Base-by-base conservation (phyloP, 2,329 filamentous ascomycete species). In the Sarocladiaceae sp. region DNA sequence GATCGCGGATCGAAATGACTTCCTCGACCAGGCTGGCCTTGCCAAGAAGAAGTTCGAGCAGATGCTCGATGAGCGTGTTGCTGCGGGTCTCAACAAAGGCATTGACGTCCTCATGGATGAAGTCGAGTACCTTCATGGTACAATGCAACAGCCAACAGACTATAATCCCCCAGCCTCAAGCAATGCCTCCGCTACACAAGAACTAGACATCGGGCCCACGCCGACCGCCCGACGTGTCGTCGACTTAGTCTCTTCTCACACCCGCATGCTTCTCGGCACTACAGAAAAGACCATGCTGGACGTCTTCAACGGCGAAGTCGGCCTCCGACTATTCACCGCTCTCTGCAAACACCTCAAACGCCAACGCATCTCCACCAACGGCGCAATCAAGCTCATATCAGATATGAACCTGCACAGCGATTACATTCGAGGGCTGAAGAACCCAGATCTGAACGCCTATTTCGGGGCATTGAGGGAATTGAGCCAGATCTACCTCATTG, bases 11-110 rank as follows among this genome's bases (percentile, higher is more conserved):
- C 85, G 88, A 39, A 95, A 96, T 65, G 94, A 99, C 70, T 99
- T 99, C 63, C 77, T 99, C 46, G 90, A 96, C 63, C 88, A 91
- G 18, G 90, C 92, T 0, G 88, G 88, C 28, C 87, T 97, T 60
- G 92, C 94, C 58, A 99, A 99, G 81, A 97, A 97, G 74, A 91
- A 90, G 58, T 99, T 97, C 62, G 94, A 99, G 75, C 92, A 97
- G 65, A 96, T 97, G 88, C 84, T 99, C 1, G 94, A 99, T 64
- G 94, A 97, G 70, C 89, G 90, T 55, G 94, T 99, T 7, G 94
- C 94, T 3, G 91, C 93, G 8, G 95, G 95, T 1, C 75, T 99
- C 56, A 97, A 97, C 70, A 97, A 96, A 72, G 94, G 94, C 57
- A 97, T 99, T 57, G 93, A 99, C 64, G 94, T 97, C 53, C 80